Conservation (phyloP, 805 yeast genomes). For the Starmerella powellii region DNA sequence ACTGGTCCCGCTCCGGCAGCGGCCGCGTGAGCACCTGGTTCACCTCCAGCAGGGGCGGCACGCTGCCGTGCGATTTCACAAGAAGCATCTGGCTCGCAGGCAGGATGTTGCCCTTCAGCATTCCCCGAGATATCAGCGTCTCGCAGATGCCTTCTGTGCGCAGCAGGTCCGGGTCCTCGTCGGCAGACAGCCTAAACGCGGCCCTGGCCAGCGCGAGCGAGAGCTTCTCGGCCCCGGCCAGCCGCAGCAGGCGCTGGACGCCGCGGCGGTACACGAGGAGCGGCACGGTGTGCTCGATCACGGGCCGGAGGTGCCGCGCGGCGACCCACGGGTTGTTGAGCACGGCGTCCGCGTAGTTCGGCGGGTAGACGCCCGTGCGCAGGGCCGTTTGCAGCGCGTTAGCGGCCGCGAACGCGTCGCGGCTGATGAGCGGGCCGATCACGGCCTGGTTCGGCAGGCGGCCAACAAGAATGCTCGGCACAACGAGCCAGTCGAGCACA, state of each 20-base stretch:
- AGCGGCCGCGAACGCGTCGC: conserved; percentile 30
- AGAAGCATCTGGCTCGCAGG: conserved; percentile 19
- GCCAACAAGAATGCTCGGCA: conserved; percentile 45
- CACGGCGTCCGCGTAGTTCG: conserved; percentile 29
- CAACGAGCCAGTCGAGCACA: conserved; percentile 40
- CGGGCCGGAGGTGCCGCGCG: conserved; percentile 21
- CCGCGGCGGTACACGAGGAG: conserved; percentile 27
- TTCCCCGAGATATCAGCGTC: conserved; percentile 28
- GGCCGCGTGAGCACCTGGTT: background rate
- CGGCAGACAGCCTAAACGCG: conserved; percentile 9
- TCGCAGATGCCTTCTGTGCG: conserved; percentile 28
- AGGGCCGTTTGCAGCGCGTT: conserved; percentile 32
- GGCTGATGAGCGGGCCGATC: conserved; percentile 21
- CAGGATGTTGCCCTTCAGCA: conserved; percentile 30
- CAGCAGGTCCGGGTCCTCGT: conserved; percentile 16
- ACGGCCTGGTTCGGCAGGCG: conserved; percentile 35
- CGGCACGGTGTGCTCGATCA: conserved; percentile 24
- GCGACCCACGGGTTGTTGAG: conserved; percentile 25
- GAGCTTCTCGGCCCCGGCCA: background rate
- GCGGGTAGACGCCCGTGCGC: conserved; percentile 34
- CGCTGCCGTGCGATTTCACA: conserved; percentile 19
- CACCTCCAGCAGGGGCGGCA: conserved; percentile 19
- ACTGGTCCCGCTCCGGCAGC: conserved; percentile 7
- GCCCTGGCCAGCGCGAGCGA: conserved; percentile 3
- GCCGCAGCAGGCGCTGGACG: conserved; percentile 16